Base-by-base conservation (phyloP, 2,329 filamentous ascomycete species). In the Boeremia exigua region DNA sequence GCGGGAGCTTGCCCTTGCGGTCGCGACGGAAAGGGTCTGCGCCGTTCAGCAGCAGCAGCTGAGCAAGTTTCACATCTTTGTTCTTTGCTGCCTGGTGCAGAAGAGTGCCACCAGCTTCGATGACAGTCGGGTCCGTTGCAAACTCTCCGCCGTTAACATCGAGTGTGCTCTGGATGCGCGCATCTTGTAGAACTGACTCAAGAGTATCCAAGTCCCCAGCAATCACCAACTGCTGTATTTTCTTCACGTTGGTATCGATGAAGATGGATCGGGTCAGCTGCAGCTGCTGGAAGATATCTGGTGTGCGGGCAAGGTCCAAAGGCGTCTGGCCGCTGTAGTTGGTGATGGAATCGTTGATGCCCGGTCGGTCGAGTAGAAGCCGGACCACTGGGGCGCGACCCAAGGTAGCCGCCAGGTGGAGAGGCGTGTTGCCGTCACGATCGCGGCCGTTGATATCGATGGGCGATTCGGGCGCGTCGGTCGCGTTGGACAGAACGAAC, bases 11-110 rank as follows among this genome's bases (percentile, higher is more conserved):
- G 44, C 95, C 95, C 78, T 92, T 96, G 67, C 92, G 90, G 76
- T 99, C 95, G 57, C 95, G 87, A 52, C 92, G 88, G 78, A 99
- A 99, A 0, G 95, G 95, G 75, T 99, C 95, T 10, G 94, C 95
- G 10, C 95, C 95, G 70, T 98, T 96, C 48, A 98, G 86, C 33
- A 99, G 81, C 11, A 99, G 82, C 15, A 96, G 84, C 72, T 98
- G 91, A 55, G 96, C 96, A 19, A 99, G 84, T 66, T 90, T 89
- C 23, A 87, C 88, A 69, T 99, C 93, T 77, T 86, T 92, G 73
- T 89, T 92, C 65, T 92, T 87, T 6, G 95, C 93, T 0, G 94
- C 95, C 74, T 99, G 94, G 72, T 99, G 95, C 29, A 99, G 82
- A 8, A 99, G 79, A 1, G 92, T 97, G 10, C 95, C 96, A n/a